Conservation (phyloP, 2,329 filamentous ascomycete genomes). For the Thermomyces lanuginosus region DNA sequence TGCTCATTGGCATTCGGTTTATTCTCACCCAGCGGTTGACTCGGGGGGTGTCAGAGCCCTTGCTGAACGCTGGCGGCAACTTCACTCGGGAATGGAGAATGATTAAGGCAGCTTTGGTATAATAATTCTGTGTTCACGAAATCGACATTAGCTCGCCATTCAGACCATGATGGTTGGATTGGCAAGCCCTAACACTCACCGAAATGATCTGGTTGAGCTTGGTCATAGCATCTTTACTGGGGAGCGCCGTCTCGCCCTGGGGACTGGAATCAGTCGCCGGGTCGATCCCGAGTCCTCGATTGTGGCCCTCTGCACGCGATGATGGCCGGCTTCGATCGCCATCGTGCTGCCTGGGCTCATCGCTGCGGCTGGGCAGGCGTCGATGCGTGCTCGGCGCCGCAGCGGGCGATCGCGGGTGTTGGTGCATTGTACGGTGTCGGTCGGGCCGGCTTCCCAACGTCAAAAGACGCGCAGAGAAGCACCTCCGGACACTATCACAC, state of each 20-base stretch:
- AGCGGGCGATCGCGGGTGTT: conserved; percentile 63
- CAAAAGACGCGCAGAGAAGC: conserved; percentile 2
- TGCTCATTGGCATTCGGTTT: conserved; percentile 42
- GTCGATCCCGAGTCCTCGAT: conserved; percentile 35
- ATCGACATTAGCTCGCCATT: conserved; percentile 13
- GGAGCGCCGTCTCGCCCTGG: conserved; percentile 29
- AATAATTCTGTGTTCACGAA: conserved; percentile 54
- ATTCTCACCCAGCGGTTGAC: conserved; percentile 71
- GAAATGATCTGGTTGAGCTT: conserved; percentile 90
- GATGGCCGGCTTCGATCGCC: conserved; percentile 38
- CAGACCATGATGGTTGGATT: conserved; percentile 1
- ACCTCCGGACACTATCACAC: conserved; percentile 1
- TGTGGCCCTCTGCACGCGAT: conserved; percentile 34
- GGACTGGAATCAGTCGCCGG: conserved; percentile 29
- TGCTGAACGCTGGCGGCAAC: conserved; percentile 42
- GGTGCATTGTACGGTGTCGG: conserved; percentile 52
- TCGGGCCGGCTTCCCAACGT: not conserved
- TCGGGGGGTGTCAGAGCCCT: conserved; percentile 43
- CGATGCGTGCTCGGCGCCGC: conserved; percentile 53
- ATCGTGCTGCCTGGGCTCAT: conserved; percentile 55
- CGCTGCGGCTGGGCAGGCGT: conserved; percentile 55
- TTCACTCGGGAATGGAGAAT: conserved; percentile 68
- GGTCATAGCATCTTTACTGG: conserved; percentile 50
- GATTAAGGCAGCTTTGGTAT: conserved; percentile 70
- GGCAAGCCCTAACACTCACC: conserved; percentile 34